Conservation (phyloP, 2,329 filamentous ascomycete genomes). For the Rugonectria rugulosa region DNA sequence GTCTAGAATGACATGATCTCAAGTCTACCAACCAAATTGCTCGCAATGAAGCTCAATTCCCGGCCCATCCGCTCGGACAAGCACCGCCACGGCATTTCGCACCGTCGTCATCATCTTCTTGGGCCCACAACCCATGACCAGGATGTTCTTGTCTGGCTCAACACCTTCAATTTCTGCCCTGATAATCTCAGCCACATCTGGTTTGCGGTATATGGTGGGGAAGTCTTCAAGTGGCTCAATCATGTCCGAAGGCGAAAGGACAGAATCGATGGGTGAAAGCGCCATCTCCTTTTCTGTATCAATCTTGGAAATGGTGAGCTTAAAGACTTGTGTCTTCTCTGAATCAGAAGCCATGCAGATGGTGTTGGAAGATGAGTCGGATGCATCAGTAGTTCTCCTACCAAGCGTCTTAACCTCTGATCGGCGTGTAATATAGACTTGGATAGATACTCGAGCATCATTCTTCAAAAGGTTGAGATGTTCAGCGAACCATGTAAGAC, state of each 20-base stretch:
- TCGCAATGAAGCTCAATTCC: slow-evolving; percentile 58
- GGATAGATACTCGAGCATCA: slow-evolving; percentile 41
- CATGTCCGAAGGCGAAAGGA: slow-evolving; percentile 1
- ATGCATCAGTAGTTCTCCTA: slow-evolving; percentile 14
- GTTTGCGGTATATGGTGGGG: slow-evolving; percentile 44
- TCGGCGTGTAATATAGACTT: slow-evolving; percentile 47
- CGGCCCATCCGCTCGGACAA: slow-evolving; percentile 50
- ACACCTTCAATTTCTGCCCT: slow-evolving; percentile 40
- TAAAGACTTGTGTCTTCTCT: slow-evolving; percentile 21
- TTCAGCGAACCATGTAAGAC: slow-evolving; percentile 48
- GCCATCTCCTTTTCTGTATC: slow-evolving; percentile 29
- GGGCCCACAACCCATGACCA: slow-evolving; percentile 58
- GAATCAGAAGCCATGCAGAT: slow-evolving; percentile 3
- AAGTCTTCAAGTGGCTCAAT: slow-evolving; percentile 22
- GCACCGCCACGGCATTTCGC: slow-evolving; percentile 49
- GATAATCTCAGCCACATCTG: slow-evolving; percentile 48
- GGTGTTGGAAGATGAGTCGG: slow-evolving; percentile 22
- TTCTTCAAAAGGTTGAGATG: slow-evolving; percentile 43
- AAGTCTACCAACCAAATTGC: slow-evolving; percentile 52
- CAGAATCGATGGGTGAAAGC: slow-evolving; percentile 9
- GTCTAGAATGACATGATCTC: no score
- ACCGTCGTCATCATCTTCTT: slow-evolving; percentile 50
- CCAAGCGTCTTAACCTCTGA: slow-evolving; percentile 19
- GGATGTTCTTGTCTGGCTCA: slow-evolving; percentile 43
- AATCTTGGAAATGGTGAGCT: slow-evolving; percentile 3